phyloP scores from a whole-genome alignment of 2,329 filamentous ascomycete species.

The Pyrenophora seminiperda region DNA sequence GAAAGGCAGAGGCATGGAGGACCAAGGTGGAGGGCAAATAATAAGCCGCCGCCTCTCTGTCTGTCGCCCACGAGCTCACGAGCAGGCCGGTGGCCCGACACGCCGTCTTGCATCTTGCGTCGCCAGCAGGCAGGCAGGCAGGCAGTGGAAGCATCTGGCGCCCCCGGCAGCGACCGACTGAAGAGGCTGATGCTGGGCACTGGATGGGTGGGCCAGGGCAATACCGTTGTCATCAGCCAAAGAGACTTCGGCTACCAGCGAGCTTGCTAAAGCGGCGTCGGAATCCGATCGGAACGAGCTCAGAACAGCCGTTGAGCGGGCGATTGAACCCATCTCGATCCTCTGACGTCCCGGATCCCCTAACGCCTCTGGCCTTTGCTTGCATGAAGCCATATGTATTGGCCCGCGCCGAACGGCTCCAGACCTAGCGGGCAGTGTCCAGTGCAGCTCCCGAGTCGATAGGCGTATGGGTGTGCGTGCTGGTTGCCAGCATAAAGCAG shows the following conservation, averaged over 20 bases:
- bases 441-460: slow-evolving; percentile 36
- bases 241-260: slow-evolving; percentile 14
- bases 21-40: slow-evolving; percentile 53
- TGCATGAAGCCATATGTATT: slow-evolving; percentile 40
- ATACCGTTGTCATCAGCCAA: slow-evolving; percentile 10
- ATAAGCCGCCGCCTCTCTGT: slow-evolving; percentile 6
- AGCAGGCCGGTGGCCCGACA: slow-evolving; percentile 15
- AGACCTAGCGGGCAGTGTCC: slow-evolving; percentile 34
- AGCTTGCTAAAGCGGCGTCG: slow-evolving; percentile 31
- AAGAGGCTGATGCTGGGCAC: slow-evolving; percentile 8
- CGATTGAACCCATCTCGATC: slow-evolving; percentile 30
- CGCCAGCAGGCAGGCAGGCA: slow-evolving; percentile 12
- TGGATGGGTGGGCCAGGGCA: slow-evolving; percentile 2
- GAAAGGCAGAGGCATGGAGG: slow-evolving; percentile 19
- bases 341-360: slow-evolving; percentile 31
- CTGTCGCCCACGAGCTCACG: slow-evolving; percentile 5
- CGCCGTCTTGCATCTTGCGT: slow-evolving; percentile 27
- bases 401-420: slow-evolving; percentile 34
- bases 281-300: slow-evolving; percentile 35
- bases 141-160: not conserved
- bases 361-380: slow-evolving; percentile 38
- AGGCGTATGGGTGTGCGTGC: slow-evolving; percentile 17
- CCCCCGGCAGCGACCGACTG: not conserved
- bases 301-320: slow-evolving; percentile 38
- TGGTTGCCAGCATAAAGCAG: not conserved